Evolutionary conservation across 163 green algal genomes (phyloP).

Genomic region (Coccomyxa subellipsoidea): DNA sequence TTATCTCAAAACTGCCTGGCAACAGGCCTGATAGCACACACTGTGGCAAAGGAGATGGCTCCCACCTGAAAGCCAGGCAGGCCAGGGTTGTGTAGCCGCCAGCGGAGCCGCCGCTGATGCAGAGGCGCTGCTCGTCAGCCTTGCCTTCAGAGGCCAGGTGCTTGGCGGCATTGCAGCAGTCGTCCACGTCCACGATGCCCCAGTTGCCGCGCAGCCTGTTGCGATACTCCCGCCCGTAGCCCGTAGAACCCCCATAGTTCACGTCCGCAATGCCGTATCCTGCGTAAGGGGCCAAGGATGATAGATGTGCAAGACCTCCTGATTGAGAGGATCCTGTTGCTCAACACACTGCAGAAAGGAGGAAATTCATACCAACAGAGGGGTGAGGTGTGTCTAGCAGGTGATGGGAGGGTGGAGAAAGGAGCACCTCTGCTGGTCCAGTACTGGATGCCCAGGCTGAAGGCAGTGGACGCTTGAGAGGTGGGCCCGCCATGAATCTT

Average conservation of each 20-base stretch:
- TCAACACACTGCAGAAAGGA: neutral
- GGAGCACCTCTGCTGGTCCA: slow-evolving; percentile 61
- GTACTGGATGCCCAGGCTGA: slow-evolving; percentile 65
- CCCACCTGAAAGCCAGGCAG: slow-evolving; percentile 60
- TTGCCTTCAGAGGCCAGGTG: slow-evolving; percentile 49
- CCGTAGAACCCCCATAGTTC: slow-evolving; percentile 71
- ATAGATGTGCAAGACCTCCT: neutral
- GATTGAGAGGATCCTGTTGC: neutral
- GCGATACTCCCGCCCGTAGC: slow-evolving; percentile 69
- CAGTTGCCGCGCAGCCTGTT: slow-evolving; percentile 58
- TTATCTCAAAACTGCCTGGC: no score
- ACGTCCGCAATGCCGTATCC: slow-evolving; percentile 28
- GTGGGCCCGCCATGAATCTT: slow-evolving; percentile 80
- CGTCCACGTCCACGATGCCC: slow-evolving; percentile 77
- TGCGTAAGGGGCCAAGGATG: neutral
- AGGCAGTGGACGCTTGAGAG: slow-evolving; percentile 37
- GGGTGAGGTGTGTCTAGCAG: no score
- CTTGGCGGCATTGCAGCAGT: slow-evolving; percentile 60
- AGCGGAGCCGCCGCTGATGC: slow-evolving; percentile 69
- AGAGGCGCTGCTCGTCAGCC: slow-evolving; percentile 52
- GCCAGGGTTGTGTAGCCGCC: slow-evolving; percentile 63
- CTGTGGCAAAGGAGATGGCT: no score
- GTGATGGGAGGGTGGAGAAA: neutral
- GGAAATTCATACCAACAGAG: neutral
- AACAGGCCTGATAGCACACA: no score